Conservation (phyloP, 2,329 filamentous ascomycete genomes). For the Neonectria neomacrospora region DNA sequence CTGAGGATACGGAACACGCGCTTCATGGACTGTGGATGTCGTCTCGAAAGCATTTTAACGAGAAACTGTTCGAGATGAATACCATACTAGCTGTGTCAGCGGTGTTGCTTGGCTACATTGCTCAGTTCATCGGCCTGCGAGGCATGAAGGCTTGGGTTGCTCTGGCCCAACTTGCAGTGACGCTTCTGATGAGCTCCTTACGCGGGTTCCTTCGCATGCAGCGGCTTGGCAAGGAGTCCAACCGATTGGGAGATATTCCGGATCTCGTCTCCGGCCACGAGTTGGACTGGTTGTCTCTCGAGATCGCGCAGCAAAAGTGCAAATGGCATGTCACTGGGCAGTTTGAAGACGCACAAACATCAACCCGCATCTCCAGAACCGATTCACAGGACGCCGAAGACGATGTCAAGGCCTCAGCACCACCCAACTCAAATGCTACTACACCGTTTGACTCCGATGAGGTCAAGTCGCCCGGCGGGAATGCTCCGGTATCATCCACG, state of each 20-base stretch:
- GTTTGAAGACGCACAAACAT: background rate
- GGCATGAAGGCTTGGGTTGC: slow-evolving; percentile 37
- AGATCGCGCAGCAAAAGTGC: slow-evolving; percentile 4
- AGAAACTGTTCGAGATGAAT: slow-evolving; percentile 2
- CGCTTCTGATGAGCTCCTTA: slow-evolving; percentile 34
- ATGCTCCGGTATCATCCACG: background rate
- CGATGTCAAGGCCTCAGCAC: background rate
- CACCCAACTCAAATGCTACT: background rate
- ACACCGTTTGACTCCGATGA: background rate
- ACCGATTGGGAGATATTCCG: slow-evolving; percentile 23
- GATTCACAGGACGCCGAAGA: background rate
- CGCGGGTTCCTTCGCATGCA: slow-evolving; percentile 33
- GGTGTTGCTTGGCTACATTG: slow-evolving; percentile 23
- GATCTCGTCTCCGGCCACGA: slow-evolving; percentile 34
- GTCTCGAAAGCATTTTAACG: slow-evolving; percentile 17
- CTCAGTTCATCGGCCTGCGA: slow-evolving; percentile 39
- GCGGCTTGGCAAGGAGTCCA: slow-evolving; percentile 27
- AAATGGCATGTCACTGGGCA: slow-evolving; percentile 10
- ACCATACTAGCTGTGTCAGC: slow-evolving; percentile 17
- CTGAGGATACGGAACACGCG: slow-evolving; percentile 21
- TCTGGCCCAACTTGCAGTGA: slow-evolving; percentile 31
- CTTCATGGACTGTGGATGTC: slow-evolving; percentile 19
- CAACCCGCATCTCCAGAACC: background rate
- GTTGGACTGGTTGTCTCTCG: slow-evolving; percentile 40
- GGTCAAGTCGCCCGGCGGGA: background rate